Base-by-base conservation (phyloP, 305 asterid species). In the Fraxinus floribunda region DNA sequence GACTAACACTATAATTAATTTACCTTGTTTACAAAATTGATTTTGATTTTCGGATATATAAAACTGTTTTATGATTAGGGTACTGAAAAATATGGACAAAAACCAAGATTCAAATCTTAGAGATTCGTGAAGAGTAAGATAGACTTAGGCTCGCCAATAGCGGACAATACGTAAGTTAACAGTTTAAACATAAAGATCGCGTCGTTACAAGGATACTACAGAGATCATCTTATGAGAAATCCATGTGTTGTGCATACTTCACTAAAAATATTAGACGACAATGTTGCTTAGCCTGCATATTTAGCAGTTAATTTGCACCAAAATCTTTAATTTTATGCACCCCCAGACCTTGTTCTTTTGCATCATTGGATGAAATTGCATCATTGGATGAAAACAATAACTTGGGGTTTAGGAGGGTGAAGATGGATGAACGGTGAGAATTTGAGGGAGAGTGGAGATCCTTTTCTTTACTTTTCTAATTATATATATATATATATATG, bases 31-130 rank as follows among this genome's bases (percentile, higher is more conserved):
- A 46, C 57, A 46, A 46, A 46, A 46, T 46, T 46, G 57, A 46
- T 3, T 3, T 13, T 46, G 57, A 46, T 46, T 46, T 46, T 46
- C 6, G 3, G 18, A 3, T 30, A 77, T 13, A 66, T 71, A 34
- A 79, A 82, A 46, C 36, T 82, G 79, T 82, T 75, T 68, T 46
- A 46, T 46, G 83, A 78, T 87, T 80, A 85, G 82, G 86, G 89
- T 86, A 83, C 86, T 83, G 88, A 85, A 87, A 46, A 46, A 85
- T 78, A 80, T 82, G 85, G 88, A 87, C 74, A 84, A 82, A 82
- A 77, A 74, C 73, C 55, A 79, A 78, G 57, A 15, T 46, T 46
- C 57, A 11, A 13, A 13, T 15, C 1, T 0, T 46, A 46, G 6
- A 46, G 13, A 46, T 46, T 3, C n/a, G 6, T 46, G n/a, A 13